Percentiles rank a stretch among this genome's conserved stretches.
These are phyloP conservation scores for Mycena leptocephala DNA, from an alignment of 768 basidiomycete genomes.

Conservation along the genomic window DNA sequence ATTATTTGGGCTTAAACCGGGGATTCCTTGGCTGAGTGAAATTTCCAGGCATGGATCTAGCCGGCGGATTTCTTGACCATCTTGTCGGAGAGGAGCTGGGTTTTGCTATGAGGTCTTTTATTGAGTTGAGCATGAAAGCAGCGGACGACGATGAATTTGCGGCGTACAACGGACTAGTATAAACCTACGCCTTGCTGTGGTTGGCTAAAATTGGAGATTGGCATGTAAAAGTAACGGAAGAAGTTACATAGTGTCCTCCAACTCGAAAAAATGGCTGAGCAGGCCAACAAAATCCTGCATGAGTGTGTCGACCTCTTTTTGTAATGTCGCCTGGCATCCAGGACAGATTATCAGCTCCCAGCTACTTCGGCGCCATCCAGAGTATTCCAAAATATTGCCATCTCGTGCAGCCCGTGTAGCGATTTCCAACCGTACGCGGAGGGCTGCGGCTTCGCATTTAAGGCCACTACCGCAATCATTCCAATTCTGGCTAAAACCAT, in stretches of 20 bases:
- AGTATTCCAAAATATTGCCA: not conserved
- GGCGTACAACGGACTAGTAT: slow-evolving; percentile 41
- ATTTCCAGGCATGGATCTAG: slow-evolving; percentile 50
- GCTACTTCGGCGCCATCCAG: not conserved
- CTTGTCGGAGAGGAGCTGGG: slow-evolving; percentile 43
- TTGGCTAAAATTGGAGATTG: too few relatives aligned
- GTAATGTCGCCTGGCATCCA: not conserved
- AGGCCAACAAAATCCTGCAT: not conserved
- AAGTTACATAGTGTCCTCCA: too few relatives aligned
- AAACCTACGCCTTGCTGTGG: not conserved
- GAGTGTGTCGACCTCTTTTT: not conserved
- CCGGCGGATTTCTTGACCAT: slow-evolving; percentile 51
- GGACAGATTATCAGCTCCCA: not conserved
- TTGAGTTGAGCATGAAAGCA: slow-evolving; percentile 40
- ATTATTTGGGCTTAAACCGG: not conserved
- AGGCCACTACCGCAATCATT: not conserved
- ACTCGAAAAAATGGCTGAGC: not conserved
- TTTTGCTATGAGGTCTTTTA: slow-evolving; percentile 29
- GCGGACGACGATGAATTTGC: slow-evolving; percentile 49
- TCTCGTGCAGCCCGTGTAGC: not conserved
- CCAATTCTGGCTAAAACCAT: too few relatives aligned
- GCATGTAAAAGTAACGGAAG: too few relatives aligned
- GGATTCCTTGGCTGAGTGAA: slow-evolving; percentile 36
- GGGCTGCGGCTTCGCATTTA: not conserved
- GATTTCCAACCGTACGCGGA: not conserved